Evolutionary conservation across 169 alveolate genomes (phyloP).

Genomic region (Amoebophrya sp.): DNA sequence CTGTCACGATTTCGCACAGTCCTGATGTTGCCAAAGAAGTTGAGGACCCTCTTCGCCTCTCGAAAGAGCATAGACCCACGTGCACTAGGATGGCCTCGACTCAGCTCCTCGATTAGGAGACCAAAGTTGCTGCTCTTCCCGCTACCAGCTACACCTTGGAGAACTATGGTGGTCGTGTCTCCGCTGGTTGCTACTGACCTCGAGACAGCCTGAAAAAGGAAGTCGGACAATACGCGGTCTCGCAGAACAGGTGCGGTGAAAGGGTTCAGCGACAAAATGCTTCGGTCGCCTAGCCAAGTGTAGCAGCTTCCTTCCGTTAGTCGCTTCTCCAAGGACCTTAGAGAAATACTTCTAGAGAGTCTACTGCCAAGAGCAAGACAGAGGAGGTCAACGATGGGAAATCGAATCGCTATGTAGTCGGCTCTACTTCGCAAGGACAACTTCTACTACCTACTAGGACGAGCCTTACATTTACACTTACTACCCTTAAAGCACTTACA

Average conservation of each 20-base stretch:
- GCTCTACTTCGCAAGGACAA: too few relatives aligned
- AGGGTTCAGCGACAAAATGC: neutral
- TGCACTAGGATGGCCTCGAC: neutral
- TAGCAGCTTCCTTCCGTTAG: neutral
- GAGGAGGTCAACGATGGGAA: too few relatives aligned
- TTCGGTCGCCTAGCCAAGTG: neutral
- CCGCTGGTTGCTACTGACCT: too few relatives aligned
- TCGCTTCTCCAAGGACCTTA: neutral
- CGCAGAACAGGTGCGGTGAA: neutral
- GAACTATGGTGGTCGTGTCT: neutral
- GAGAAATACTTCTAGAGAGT: too few relatives aligned
- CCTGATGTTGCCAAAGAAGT: neutral
- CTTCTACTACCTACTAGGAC: too few relatives aligned
- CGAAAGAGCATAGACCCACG: neutral
- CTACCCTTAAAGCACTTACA: too few relatives aligned
- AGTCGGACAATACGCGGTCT: neutral
- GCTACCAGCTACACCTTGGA: neutral
- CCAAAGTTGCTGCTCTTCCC: neutral
- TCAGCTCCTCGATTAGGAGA: neutral
- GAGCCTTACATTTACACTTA: too few relatives aligned
- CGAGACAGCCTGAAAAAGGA: neutral
- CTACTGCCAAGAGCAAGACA: too few relatives aligned
- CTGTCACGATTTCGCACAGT: neutral
- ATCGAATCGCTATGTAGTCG: too few relatives aligned
- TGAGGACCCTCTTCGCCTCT: neutral